Conservation (phyloP, 2,329 filamentous ascomycete genomes). For the Microdochium nivale region DNA sequence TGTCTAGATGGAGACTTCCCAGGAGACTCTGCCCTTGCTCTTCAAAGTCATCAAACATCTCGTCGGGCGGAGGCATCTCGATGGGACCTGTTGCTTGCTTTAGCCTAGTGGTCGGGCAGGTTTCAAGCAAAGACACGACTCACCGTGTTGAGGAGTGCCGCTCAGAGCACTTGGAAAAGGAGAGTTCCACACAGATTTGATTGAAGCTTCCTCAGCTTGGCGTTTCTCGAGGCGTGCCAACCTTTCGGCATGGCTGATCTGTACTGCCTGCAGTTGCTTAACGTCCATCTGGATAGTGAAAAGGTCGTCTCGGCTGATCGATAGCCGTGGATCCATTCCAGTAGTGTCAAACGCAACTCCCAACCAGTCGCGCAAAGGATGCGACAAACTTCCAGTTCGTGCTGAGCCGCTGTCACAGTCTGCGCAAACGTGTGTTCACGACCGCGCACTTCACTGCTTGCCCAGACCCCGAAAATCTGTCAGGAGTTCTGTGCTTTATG, state of each 20-base stretch:
- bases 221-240: slow-evolving; percentile 55
- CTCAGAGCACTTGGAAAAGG: slow-evolving; percentile 82
- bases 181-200: slow-evolving; percentile 88
- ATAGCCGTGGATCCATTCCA: slow-evolving; percentile 58
- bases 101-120: slow-evolving; percentile 10
- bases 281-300: slow-evolving; percentile 64
- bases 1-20: slow-evolving; percentile 73
- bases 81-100: slow-evolving; percentile 53
- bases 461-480: too few species aligned
- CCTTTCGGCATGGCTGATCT: slow-evolving; percentile 54
- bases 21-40: slow-evolving; percentile 76
- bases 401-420: too few species aligned
- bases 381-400: too few species aligned
- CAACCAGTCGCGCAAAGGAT: too few species aligned
- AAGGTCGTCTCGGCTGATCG: slow-evolving; percentile 53
- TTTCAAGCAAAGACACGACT: slow-evolving; percentile 18
- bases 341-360: neutral
- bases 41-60: slow-evolving; percentile 85
- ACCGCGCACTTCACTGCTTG: too few species aligned
- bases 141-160: slow-evolving; percentile 82
- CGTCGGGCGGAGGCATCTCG: slow-evolving; percentile 62
- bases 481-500: neutral
- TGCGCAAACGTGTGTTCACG: too few species aligned
- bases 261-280: slow-evolving; percentile 57
- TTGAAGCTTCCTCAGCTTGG: slow-evolving; percentile 56